Evolutionary conservation across 495 filamentous ascomycete genomes (phyloP).

Genomic region (Glarea lozoyensis): DNA sequence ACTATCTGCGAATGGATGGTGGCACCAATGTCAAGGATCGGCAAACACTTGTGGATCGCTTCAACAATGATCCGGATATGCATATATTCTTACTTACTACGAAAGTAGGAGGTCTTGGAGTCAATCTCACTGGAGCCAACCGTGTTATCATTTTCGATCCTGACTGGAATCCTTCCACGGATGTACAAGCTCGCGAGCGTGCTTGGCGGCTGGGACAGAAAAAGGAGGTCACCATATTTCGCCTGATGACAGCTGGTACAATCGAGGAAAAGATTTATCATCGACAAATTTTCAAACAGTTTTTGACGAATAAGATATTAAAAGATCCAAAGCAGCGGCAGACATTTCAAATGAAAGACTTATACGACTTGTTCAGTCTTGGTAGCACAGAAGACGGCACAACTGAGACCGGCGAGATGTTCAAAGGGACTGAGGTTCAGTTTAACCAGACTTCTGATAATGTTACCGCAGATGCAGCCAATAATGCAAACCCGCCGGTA

Average conservation of each 20-base stretch:
- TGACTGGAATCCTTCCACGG: constrained; percentile 95
- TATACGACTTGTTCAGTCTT: constrained; percentile 86
- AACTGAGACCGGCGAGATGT: constrained; percentile 78
- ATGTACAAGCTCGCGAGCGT: constrained; percentile 89
- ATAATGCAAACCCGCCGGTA: background rate
- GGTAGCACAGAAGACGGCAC: constrained; percentile 55
- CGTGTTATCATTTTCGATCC: constrained; percentile 96
- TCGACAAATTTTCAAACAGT: constrained; percentile 95
- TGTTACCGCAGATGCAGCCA: constrained; percentile 27
- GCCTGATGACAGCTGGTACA: constrained; percentile 91
- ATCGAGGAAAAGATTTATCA: constrained; percentile 99
- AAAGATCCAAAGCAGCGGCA: constrained; percentile 85
- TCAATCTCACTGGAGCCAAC: constrained; percentile 91
- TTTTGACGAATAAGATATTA: constrained; percentile 87
- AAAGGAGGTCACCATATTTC: constrained; percentile 85
- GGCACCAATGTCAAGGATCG: constrained; percentile 74
- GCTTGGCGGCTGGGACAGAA: constrained; percentile 96
- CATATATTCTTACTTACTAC: constrained; percentile 92
- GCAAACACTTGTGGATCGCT: constrained; percentile 78
- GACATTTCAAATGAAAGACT: constrained; percentile 72
- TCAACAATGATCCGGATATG: constrained; percentile 71
- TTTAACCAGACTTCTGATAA: constrained; percentile 27
- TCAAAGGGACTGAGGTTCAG: constrained; percentile 71
- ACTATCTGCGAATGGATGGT: constrained; percentile 88
- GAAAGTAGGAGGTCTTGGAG: constrained; percentile 85